Evolutionary conservation across 352 stramenopile species (phyloP), one percentile per base, ranked within the genome.

Genomic region (Globisporangium paddicum): DNA sequence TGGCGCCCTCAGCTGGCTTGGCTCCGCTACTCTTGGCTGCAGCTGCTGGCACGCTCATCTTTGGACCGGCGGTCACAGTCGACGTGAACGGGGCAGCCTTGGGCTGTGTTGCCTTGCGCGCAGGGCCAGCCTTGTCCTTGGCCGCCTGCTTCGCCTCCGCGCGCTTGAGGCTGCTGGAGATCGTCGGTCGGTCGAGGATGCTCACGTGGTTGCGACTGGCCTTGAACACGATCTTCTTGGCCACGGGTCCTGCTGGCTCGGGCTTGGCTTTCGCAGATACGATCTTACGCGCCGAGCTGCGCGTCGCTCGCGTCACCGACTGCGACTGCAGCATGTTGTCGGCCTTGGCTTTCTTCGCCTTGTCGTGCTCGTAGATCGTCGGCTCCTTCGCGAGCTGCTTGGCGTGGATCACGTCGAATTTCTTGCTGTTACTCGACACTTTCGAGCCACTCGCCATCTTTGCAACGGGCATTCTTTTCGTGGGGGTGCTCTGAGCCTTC

Each of bases 131-230:
- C 0, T 35, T 48, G 14, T 61, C 42, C 42, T 46, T 42, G 21
- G 46, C 45, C 21, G 37, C 46, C 19, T 50, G 42, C 41, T 64
- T 64, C n/a, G 49, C 25, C 34, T 58, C 49, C 10, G 49, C 51
- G 13, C 30, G 48, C 32, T 64, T 64, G 30, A 64, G 19, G 23
- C 49, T 55, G n/a, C 58, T 64, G 10, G 58, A 64, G 35, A 64
- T 64, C 35, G 58, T 64, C 23, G 58, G 58, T 1, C 51, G 49
- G 9, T 58, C 58, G 30, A 35, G 16, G n/a, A 64, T 32, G 50
- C 58, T 59, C 30, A 64, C 49, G 40, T 64, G 58, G 14, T 51
- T 57, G 44, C 58, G 49, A 21, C 21, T 14, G 10, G 49, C 41
- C 11, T 23, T 35, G 18, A 64, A 59, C 41, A 57, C 40, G 50